Percentiles rank a stretch among this genome's conserved stretches.
These are phyloP conservation scores for Camelina sativa DNA, from an alignment of 345 rosid genomes.

Conservation along the genomic window DNA sequence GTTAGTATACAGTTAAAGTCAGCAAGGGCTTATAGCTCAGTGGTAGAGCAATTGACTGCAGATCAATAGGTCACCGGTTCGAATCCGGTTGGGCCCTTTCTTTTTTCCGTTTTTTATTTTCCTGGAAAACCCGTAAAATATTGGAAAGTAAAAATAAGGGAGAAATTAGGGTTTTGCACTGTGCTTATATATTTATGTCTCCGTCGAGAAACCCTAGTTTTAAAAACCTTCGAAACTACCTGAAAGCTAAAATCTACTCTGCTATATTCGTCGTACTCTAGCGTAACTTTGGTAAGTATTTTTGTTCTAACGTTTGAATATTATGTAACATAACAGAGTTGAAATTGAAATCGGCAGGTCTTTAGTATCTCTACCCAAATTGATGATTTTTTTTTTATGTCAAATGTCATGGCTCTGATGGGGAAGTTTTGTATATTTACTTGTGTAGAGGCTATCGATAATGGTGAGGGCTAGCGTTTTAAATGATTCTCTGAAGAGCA, in stretches of 20 bases:
- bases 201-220: neutral
- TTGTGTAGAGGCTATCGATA: constrained; percentile 4
- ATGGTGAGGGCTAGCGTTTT: constrained; percentile 48
- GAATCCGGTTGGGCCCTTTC: constrained; percentile 55
- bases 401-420: neutral
- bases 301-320: neutral
- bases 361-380: neutral
- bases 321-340: neutral
- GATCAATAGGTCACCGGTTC: constrained; percentile 85
- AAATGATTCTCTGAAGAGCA: constrained; percentile 47
- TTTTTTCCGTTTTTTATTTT: neutral
- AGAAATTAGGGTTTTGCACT: constrained; percentile 1
- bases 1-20: accelerated
- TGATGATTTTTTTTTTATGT: neutral
- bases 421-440: neutral
- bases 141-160: neutral
- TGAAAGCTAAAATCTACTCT: no score
- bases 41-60: constrained; percentile 94
- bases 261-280: neutral
- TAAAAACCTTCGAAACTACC: neutral
- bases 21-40: constrained; percentile 73
- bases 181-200: neutral
- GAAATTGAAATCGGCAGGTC: neutral
- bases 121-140: neutral
- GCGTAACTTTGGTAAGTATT: neutral